These are phyloP conservation scores for Yarrowia osloensis DNA, from an alignment of 805 yeast genomes.

Conservation along the genomic window DNA sequence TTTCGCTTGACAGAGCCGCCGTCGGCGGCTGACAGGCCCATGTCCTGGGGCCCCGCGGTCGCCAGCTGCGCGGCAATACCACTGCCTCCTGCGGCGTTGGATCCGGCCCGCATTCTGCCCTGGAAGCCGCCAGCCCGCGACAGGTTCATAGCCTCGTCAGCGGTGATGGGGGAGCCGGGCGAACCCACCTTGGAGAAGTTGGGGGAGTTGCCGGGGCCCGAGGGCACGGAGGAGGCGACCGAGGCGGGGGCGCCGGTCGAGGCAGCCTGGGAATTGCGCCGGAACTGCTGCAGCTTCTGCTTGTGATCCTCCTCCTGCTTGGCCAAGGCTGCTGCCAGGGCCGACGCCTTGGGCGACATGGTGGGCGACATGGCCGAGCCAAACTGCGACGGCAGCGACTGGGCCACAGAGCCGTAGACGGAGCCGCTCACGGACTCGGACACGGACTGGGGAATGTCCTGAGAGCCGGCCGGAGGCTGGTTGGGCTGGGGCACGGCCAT, in stretches of 20 bases:
- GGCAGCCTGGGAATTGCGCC: slow-evolving; percentile 28
- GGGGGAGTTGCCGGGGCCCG: slow-evolving; percentile 14
- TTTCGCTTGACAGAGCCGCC: slow-evolving; percentile 26
- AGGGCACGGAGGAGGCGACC: not conserved
- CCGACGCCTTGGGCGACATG: slow-evolving; percentile 30
- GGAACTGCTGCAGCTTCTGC: slow-evolving; percentile 29
- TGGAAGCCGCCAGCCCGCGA: slow-evolving; percentile 39
- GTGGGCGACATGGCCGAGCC: slow-evolving; percentile 30
- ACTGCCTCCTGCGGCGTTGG: slow-evolving; percentile 20
- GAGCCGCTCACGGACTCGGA: slow-evolving; percentile 21
- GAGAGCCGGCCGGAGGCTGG: not conserved
- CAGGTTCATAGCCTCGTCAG: slow-evolving; percentile 45
- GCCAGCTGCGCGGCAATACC: slow-evolving; percentile 25
- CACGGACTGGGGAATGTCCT: not conserved
- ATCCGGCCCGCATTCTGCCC: slow-evolving; percentile 26
- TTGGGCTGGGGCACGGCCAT: slow-evolving; percentile 29
- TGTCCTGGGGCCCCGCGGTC: slow-evolving; percentile 4
- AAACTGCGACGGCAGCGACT: slow-evolving; percentile 18
- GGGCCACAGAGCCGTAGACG: slow-evolving; percentile 25
- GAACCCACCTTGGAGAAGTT: slow-evolving; percentile 32
- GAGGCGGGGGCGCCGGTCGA: not conserved
- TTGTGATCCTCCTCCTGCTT: slow-evolving; percentile 30
- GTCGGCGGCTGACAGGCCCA: not conserved
- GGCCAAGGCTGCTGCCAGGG: slow-evolving; percentile 25
- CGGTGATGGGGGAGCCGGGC: slow-evolving; percentile 37